A percentile compares a stretch with the other conserved stretches of the same genome.
Conservation (phyloP, 225 moss, liverwort and hornwort genomes). For the Physcomitrellopsis africana region DNA sequence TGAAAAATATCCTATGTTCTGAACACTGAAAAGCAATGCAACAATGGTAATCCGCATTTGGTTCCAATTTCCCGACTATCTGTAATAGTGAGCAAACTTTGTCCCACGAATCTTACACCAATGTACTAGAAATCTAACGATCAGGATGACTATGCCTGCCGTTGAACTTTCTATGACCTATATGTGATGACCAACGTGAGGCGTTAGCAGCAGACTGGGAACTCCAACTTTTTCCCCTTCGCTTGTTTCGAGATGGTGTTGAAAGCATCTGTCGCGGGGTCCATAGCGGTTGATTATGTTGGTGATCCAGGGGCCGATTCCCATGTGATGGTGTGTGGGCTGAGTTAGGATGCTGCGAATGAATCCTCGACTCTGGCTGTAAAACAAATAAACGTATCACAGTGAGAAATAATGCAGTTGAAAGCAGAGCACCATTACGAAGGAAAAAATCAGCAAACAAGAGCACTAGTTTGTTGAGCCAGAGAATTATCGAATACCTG, state of each 20-base stretch:
- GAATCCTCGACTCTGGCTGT: constrained; percentile 27
- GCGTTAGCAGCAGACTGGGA: not conserved
- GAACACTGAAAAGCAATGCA: not conserved
- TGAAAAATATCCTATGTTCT: too few species aligned
- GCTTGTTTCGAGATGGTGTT: constrained; percentile 5
- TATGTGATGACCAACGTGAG: constrained; percentile 24
- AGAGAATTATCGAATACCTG: constrained; percentile 29
- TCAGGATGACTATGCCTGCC: constrained; percentile 2
- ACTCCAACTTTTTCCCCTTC: not conserved
- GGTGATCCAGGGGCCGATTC: constrained; percentile 14
- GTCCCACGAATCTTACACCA: not conserved
- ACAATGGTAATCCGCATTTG: constrained; percentile 8
- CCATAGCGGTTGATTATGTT: not conserved
- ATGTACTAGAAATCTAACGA: not conserved
- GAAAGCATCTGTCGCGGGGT: not conserved
- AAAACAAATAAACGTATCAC: constrained; percentile 1
- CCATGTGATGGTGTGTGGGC: constrained; percentile 6
- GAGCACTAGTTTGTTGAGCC: not conserved
- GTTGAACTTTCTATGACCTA: constrained; percentile 10
- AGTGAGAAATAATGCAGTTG: not conserved
- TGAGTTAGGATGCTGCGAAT: constrained; percentile 20
- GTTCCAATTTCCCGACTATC: constrained; percentile 9
- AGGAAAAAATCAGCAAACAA: not conserved
- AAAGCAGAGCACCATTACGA: not conserved
- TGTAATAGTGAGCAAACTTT: not conserved